Evolutionary conservation across 1,139 yeast genomes (phyloP).

Genomic region (Candida sojae): DNA sequence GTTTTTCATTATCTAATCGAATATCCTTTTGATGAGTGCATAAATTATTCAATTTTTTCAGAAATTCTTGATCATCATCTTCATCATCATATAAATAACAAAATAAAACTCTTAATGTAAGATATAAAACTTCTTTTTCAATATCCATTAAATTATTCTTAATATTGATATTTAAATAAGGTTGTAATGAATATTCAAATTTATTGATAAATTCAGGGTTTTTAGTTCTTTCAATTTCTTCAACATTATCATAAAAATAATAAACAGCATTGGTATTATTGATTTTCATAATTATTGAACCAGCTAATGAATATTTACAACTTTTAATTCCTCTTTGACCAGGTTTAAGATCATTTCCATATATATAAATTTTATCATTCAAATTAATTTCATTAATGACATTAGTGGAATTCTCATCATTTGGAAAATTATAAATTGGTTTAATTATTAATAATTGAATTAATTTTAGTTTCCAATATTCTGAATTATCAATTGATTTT

Average conservation of each 20-base stretch:
- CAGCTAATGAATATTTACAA: conserved; percentile 3
- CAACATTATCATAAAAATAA: neutral
- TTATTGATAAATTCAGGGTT: conserved; percentile 1
- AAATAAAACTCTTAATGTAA: conserved; percentile 9
- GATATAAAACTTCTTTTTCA: conserved; percentile 1
- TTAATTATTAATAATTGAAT: conserved; percentile 3
- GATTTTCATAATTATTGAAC: conserved; percentile 9
- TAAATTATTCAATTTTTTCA: conserved; percentile 10
- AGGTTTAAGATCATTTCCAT: conserved; percentile 13
- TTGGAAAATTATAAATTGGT: conserved; percentile 12
- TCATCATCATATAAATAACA: conserved; percentile 8
- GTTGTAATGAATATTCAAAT: conserved; percentile 7
- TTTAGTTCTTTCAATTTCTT: neutral
- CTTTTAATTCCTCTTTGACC: conserved; percentile 14
- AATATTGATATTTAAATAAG: conserved; percentile 1
- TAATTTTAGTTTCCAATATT: conserved; percentile 10
- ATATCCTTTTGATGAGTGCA: conserved; percentile 14
- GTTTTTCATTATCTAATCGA: conserved; percentile 7
- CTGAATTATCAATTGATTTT: conserved; percentile 4
- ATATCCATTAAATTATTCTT: neutral
- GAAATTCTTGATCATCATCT: conserved; percentile 1
- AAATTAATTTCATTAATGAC: conserved; percentile 11
- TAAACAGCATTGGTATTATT: conserved; percentile 8
- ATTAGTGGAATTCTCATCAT: conserved; percentile 13
- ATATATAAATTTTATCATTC: conserved; percentile 10